phyloP scores from a whole-genome alignment of 495 filamentous ascomycete species.

The Penicillium bialowiezense region DNA sequence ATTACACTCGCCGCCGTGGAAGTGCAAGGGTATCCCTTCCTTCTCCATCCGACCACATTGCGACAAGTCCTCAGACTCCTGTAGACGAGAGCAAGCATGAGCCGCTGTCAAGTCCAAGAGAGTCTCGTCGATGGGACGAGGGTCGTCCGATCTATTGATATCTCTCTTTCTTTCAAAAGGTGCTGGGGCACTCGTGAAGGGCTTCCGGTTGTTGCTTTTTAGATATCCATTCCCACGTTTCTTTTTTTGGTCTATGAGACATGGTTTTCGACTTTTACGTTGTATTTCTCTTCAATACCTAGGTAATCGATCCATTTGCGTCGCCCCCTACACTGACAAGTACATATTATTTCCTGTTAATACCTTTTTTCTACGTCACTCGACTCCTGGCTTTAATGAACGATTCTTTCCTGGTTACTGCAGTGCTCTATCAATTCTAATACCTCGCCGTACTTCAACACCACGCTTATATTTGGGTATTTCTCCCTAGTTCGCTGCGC shows the following conservation, averaged over 20 bases:
- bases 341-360: constrained; percentile 15
- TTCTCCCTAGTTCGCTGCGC: no score
- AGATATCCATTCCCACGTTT: constrained; percentile 14
- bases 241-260: constrained; percentile 12
- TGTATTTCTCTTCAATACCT: no score
- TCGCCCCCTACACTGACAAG: constrained; percentile 1
- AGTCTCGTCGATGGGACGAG: constrained; percentile 58
- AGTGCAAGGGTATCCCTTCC: constrained; percentile 39
- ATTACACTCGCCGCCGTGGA: constrained; percentile 33
- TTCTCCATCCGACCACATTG: constrained; percentile 18
- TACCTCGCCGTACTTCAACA: no score
- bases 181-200: constrained; percentile 12
- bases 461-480: no score
- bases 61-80: constrained; percentile 37
- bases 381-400: no score
- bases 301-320: no score
- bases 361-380: neutral
- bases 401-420: no score
- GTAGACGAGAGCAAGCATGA: constrained; percentile 17
- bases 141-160: constrained; percentile 63
- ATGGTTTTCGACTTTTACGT: neutral
- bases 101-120: constrained; percentile 25
- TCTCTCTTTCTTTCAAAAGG: neutral
- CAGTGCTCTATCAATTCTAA: no score
- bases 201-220: constrained; percentile 5